These are phyloP conservation scores for Sphaerulina musiva DNA, from an alignment of 2,329 filamentous ascomycete species.

Conservation along the genomic window DNA sequence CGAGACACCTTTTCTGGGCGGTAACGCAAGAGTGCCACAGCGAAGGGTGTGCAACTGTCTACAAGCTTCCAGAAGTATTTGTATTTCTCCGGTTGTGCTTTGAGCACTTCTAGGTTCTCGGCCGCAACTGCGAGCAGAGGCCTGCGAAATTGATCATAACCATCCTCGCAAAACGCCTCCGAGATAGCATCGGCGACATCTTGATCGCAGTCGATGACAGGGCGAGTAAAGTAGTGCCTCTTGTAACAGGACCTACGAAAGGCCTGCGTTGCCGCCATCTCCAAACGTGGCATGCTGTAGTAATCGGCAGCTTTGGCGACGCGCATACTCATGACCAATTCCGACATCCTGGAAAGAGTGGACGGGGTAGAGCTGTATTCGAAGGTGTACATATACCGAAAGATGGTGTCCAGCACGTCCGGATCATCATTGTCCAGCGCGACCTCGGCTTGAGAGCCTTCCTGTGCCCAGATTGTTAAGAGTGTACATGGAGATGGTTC, in stretches of 20 bases:
- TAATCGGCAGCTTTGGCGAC: background rate
- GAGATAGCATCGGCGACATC: background rate
- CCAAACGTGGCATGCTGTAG: background rate
- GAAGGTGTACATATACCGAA: slow-evolving; percentile 1
- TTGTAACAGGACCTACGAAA: background rate
- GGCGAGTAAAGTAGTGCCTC: background rate
- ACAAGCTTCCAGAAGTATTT: no score
- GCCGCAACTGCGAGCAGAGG: background rate
- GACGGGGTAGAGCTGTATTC: background rate
- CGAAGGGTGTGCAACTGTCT: no score
- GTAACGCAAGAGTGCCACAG: no score
- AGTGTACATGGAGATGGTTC: no score
- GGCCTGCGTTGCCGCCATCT: background rate
- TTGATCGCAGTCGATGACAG: no score
- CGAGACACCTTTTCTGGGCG: no score
- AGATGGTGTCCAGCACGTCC: background rate
- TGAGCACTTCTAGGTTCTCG: background rate
- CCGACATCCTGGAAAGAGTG: background rate
- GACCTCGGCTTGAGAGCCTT: background rate
- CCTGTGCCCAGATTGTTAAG: background rate
- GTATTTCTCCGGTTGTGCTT: no score
- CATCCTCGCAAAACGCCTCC: background rate
- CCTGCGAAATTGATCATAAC: background rate
- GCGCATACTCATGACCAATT: background rate
- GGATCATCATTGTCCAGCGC: background rate